phyloP scores from a whole-genome alignment of 441 rosid genomes.

The Jatropha multifida region DNA sequence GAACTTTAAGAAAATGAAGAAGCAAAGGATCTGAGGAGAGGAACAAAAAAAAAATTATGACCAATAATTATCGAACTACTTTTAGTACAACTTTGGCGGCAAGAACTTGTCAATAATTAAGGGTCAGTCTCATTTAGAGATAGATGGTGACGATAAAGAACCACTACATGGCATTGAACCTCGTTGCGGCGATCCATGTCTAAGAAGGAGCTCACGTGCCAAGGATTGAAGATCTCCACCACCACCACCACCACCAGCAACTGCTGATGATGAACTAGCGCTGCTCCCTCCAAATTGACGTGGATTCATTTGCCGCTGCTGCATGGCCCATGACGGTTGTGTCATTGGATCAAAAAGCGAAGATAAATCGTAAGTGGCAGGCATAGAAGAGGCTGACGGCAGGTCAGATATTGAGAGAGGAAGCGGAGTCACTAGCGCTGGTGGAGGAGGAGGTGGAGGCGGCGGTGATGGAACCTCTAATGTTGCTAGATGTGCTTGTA shows the following conservation, averaged over 20 bases:
- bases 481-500: constrained; percentile 77
- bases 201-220: constrained; percentile 61
- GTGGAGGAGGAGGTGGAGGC: constrained; percentile 43
- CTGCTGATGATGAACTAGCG: constrained; percentile 35
- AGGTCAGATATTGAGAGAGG: constrained; percentile 69
- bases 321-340: constrained; percentile 64
- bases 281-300: constrained; percentile 39
- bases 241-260: constrained; percentile 37
- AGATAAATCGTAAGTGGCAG: constrained; percentile 50
- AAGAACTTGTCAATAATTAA: constrained; percentile 18
- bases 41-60: background rate
- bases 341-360: constrained; percentile 64
- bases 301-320: constrained; percentile 57
- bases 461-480: constrained; percentile 70
- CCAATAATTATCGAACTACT: constrained; percentile 30
- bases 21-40: constrained; percentile 21
- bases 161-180: constrained; percentile 37
- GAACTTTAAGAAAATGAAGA: constrained; percentile 9
- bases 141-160: constrained; percentile 41
- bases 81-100: constrained; percentile 19
- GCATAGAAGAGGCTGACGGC: constrained; percentile 51
- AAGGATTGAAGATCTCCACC: constrained; percentile 68
- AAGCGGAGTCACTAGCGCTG: constrained; percentile 29
- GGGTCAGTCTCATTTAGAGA: constrained; percentile 42
- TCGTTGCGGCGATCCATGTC: constrained; percentile 40